Percentiles rank a stretch among this genome's conserved stretches.
phyloP scores from a whole-genome alignment of 176 grass and related monocot genomes.

The Leersia perrieri region DNA sequence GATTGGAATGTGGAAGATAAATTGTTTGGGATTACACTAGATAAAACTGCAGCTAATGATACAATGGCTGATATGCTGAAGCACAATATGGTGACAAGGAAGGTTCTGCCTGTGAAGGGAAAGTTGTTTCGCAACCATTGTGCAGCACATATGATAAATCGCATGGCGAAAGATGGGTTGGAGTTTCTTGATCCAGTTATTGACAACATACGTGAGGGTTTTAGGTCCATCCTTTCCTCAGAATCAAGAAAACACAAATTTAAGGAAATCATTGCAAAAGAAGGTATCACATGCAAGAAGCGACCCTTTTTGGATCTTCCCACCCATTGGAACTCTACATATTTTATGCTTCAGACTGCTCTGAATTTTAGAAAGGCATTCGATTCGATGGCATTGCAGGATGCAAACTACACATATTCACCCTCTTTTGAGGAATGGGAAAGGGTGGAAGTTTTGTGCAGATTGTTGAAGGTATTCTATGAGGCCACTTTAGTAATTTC shows the following conservation, averaged over 20 bases:
- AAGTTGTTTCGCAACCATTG: background rate
- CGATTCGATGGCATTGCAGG: background rate
- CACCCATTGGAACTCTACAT: constrained; percentile 7
- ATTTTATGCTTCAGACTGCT: background rate
- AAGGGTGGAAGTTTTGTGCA: background rate
- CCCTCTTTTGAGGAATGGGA: constrained; percentile 7
- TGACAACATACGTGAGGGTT: background rate
- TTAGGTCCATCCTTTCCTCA: background rate
- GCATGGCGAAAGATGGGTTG: background rate
- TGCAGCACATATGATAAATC: background rate
- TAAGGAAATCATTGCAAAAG: background rate
- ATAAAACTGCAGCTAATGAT: background rate
- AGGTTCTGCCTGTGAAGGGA: background rate
- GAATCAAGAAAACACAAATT: background rate
- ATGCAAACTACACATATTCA: constrained; percentile 1
- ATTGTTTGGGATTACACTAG: background rate
- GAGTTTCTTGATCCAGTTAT: background rate
- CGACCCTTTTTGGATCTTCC: background rate
- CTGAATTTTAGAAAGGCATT: background rate
- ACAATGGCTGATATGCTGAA: background rate
- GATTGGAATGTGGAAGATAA: background rate
- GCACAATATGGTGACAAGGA: background rate
- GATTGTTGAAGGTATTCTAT: background rate
- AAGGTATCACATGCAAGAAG: background rate
- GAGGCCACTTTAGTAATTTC: background rate